Percentiles rank a stretch among this genome's conserved stretches.
phyloP scores from a whole-genome alignment of 2,329 filamentous ascomycete species.

The Aspergillus calidoustus region DNA sequence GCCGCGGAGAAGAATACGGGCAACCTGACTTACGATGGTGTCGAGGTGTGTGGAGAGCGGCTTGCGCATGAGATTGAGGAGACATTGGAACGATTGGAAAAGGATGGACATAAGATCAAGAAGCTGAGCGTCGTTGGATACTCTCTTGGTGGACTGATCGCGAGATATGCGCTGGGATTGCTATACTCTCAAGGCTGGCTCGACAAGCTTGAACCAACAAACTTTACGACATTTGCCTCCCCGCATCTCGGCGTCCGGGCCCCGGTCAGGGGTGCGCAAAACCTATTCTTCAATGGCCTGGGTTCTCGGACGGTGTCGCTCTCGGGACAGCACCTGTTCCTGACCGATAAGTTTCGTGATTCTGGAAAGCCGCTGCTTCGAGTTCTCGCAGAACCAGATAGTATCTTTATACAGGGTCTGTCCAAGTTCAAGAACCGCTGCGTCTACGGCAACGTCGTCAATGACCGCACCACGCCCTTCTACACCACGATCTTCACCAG shows the following conservation, averaged over 20 bases:
- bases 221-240: conserved; percentile 91
- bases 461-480: conserved; percentile 80
- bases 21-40: conserved; percentile 67
- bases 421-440: conserved; percentile 75
- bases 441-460: conserved; percentile 84
- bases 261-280: conserved; percentile 68
- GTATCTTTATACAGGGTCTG: conserved; percentile 83
- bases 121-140: conserved; percentile 90
- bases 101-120: conserved; percentile 70
- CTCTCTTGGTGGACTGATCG: conserved; percentile 83
- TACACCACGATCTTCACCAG: conserved; percentile 81
- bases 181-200: conserved; percentile 81
- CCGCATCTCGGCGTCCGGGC: conserved; percentile 79
- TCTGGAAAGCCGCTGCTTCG: conserved; percentile 80
- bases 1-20: conserved; percentile 61
- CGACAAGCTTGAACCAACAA: conserved; percentile 80
- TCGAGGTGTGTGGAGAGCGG: conserved; percentile 71
- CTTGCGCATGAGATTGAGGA: conserved; percentile 67
- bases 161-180: conserved; percentile 83
- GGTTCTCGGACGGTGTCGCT: conserved; percentile 79
- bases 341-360: conserved; percentile 81
- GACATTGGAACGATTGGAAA: conserved; percentile 57
- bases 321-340: conserved; percentile 86
- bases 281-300: conserved; percentile 78
- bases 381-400: conserved; percentile 79